A percentile compares a stretch with the other conserved stretches of the same genome.
These are phyloP conservation scores for Hygrophoropsis aurantiaca DNA, from an alignment of 768 basidiomycete species.

Conservation along the genomic window DNA sequence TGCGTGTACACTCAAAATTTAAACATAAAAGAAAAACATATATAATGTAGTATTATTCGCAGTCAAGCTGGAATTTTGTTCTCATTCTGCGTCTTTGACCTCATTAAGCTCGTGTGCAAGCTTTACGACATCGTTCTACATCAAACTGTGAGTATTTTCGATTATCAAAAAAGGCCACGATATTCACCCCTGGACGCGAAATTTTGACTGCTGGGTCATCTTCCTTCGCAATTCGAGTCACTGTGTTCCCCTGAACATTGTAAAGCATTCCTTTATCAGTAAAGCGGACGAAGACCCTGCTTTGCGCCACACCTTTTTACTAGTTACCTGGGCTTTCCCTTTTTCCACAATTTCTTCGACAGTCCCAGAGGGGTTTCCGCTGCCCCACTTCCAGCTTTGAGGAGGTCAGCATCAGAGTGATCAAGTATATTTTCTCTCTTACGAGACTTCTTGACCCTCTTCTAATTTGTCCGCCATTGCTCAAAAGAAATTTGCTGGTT, in stretches of 20 bases:
- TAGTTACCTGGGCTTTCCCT: slow-evolving; percentile 43
- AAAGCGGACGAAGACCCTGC: too few relatives aligned
- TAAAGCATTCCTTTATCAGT: background rate
- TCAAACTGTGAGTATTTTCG: background rate
- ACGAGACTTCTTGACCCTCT: slow-evolving; percentile 37
- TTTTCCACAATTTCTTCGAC: slow-evolving; percentile 42
- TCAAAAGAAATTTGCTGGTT: too few relatives aligned
- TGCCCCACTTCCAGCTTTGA: slow-evolving; percentile 38
- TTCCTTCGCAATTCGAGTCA: slow-evolving; percentile 41
- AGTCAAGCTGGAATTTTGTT: too few relatives aligned
- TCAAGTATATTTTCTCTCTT: slow-evolving; percentile 9
- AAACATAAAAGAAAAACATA: too few relatives aligned
- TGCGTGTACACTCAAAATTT: too few relatives aligned
- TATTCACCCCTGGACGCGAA: slow-evolving; percentile 41
- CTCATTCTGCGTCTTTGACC: slow-evolving; percentile 29
- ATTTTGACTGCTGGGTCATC: slow-evolving; percentile 54
- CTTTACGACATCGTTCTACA: slow-evolving; percentile 52
- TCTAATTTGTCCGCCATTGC: slow-evolving; percentile 29
- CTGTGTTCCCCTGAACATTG: slow-evolving; percentile 38
- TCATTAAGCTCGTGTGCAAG: slow-evolving; percentile 49
- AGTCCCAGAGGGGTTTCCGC: slow-evolving; percentile 29
- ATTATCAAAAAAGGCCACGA: background rate
- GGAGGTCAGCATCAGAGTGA: background rate
- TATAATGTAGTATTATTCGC: background rate
- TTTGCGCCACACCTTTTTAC: too few relatives aligned